phyloP scores from a whole-genome alignment of 202 grass and related monocot species.

The Panicum virgatum region DNA sequence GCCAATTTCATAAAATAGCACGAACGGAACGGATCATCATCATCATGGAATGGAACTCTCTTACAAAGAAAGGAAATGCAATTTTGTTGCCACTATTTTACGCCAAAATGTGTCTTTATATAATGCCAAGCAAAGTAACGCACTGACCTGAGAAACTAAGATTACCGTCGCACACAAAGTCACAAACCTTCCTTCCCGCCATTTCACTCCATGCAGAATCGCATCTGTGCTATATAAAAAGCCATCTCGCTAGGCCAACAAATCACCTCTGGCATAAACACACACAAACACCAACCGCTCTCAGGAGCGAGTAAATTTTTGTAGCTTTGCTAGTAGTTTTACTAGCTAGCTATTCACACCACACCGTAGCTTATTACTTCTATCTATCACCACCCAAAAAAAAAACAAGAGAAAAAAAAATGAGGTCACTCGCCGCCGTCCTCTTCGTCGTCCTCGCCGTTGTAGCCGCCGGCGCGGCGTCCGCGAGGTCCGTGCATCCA shows the following conservation, averaged over 20 bases:
- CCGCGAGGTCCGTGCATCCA: not conserved
- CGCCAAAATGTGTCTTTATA: not conserved
- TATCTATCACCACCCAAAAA: not conserved
- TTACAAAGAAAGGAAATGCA: not conserved
- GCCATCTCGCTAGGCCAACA: not conserved
- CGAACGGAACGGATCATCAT: no score
- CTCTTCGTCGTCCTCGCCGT: not conserved
- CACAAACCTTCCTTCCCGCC: slow-evolving; percentile 30
- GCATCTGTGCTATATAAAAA: slow-evolving; percentile 8
- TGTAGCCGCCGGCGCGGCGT: not conserved
- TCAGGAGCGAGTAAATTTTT: not conserved
- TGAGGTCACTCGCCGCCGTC: slow-evolving; percentile 25
- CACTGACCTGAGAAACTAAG: slow-evolving; percentile 22
- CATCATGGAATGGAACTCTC: no score
- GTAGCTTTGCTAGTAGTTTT: slow-evolving; percentile 9
- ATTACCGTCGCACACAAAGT: slow-evolving; percentile 26
- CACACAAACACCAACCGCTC: not conserved
- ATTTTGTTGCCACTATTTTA: not conserved
- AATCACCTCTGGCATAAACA: slow-evolving; percentile 12
- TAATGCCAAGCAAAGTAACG: not conserved
- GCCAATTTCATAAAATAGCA: no score
- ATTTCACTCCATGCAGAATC: not conserved
- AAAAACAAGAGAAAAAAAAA: not conserved
- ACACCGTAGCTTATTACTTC: not conserved
- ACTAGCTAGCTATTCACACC: not conserved